Evolutionary conservation across 768 basidiomycete species (phyloP).

Genomic region (Boletus coccyginus): DNA sequence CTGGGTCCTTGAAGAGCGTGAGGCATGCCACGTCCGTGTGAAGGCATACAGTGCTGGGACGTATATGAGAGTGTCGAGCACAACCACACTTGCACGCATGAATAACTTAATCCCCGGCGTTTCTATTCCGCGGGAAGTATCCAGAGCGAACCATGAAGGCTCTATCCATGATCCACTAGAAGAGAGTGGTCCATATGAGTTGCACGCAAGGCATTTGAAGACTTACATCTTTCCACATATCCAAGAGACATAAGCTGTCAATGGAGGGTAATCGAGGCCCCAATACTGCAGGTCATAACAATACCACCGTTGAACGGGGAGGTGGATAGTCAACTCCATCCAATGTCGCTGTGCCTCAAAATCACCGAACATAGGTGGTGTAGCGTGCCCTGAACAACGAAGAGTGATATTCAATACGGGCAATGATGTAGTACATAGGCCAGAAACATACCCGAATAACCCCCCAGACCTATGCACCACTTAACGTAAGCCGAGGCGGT

Average conservation of each 20-base stretch:
- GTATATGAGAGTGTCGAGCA: constrained; percentile 69
- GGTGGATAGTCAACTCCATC: constrained; percentile 87
- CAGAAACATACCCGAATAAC: constrained; percentile 70
- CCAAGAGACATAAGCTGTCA: constrained; percentile 91
- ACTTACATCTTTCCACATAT: constrained; percentile 72
- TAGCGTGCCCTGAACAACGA: constrained; percentile 48
- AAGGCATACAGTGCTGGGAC: constrained; percentile 72
- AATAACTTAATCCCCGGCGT: constrained; percentile 62
- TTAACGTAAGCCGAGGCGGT: constrained; percentile 57
- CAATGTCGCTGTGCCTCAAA: constrained; percentile 94
- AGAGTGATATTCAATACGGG: neutral
- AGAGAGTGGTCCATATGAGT: constrained; percentile 1
- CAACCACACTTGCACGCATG: constrained; percentile 77
- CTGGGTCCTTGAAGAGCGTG: constrained; percentile 74
- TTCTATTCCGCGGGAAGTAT: constrained; percentile 71
- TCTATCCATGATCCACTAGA: constrained; percentile 49
- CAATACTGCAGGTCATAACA: constrained; percentile 85
- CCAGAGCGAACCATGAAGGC: constrained; percentile 68
- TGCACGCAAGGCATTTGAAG: constrained; percentile 18
- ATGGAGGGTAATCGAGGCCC: constrained; percentile 93
- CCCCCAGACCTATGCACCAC: constrained; percentile 68
- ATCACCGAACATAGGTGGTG: constrained; percentile 87
- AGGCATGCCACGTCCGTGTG: constrained; percentile 59
- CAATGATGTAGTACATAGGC: neutral
- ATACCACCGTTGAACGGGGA: constrained; percentile 81